These are phyloP conservation scores for Spencermartinsiella europaea DNA, from an alignment of 805 yeast species.

Conservation along the genomic window DNA sequence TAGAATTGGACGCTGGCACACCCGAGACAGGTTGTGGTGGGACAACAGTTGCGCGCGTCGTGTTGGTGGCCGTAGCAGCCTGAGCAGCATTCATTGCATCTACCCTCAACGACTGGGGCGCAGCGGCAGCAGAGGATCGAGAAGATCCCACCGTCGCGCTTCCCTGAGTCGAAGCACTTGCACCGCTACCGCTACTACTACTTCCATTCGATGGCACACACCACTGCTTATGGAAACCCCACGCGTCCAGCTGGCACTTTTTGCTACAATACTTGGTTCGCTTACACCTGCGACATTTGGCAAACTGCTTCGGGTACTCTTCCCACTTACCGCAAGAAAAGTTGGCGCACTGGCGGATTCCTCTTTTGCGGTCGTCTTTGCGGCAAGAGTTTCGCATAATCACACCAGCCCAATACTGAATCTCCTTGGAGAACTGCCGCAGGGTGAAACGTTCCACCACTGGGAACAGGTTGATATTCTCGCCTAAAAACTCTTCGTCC, in stretches of 20 bases:
- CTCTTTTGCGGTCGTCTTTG: conserved; percentile 79
- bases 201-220: conserved; percentile 37
- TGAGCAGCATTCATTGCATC: not conserved
- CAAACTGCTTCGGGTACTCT: conserved; percentile 80
- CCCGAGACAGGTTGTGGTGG: not conserved
- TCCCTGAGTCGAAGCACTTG: conserved; percentile 5
- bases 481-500: conserved; percentile 44
- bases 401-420: conserved; percentile 97
- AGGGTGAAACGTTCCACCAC: conserved; percentile 87
- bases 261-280: conserved; percentile 92
- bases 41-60: not conserved
- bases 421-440: conserved; percentile 63
- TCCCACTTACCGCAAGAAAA: conserved; percentile 96
- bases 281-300: conserved; percentile 91
- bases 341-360: conserved; percentile 91
- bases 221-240: conserved; percentile 95
- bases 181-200: conserved; percentile 11
- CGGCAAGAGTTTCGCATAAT: conserved; percentile 95
- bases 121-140: conserved; percentile 1
- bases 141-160: conserved; percentile 7
- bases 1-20: not conserved
- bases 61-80: not conserved
- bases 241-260: conserved; percentile 85
- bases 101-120: not conserved
- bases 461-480: conserved; percentile 65